Evolutionary conservation across 1,284 basidiomycete genomes (phyloP).

Genomic region (Leccinum fuscescens): DNA sequence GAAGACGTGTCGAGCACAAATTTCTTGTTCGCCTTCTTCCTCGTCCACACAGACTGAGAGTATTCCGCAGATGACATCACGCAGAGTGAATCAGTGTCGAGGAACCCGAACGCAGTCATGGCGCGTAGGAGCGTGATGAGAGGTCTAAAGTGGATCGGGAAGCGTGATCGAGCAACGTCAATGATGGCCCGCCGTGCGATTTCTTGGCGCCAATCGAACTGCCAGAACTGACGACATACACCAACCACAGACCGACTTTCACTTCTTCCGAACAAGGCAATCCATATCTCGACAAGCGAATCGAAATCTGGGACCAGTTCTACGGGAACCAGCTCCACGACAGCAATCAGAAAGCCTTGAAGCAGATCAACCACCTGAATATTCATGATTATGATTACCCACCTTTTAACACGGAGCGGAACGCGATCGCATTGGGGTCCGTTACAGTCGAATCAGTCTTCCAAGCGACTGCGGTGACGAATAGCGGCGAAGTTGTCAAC

Average conservation of each 20-base stretch:
- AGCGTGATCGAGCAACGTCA: conserved; percentile 75
- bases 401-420: conserved; percentile 84
- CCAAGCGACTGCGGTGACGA: conserved; percentile 71
- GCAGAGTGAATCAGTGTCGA: conserved; percentile 65
- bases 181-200: conserved; percentile 70
- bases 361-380: conserved; percentile 5
- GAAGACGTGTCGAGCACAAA: conserved; percentile 68
- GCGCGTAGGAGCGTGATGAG: conserved; percentile 74
- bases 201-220: conserved; percentile 60
- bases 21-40: conserved; percentile 27
- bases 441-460: conserved; percentile 65
- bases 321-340: conserved; percentile 71
- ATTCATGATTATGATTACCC: conserved; percentile 8
- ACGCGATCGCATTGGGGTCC: conserved; percentile 79
- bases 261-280: conserved; percentile 76
- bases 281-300: conserved; percentile 73
- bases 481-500: conserved; percentile 66
- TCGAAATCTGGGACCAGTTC: conserved; percentile 75
- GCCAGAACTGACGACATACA: conserved; percentile 80
- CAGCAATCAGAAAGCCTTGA: conserved; percentile 64
- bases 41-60: conserved; percentile 29
- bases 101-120: conserved; percentile 69
- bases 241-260: conserved; percentile 65
- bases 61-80: conserved; percentile 51
- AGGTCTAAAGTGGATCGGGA: conserved; percentile 74